Base-by-base conservation (phyloP, 495 filamentous ascomycete species). In the Letharia lupina region DNA sequence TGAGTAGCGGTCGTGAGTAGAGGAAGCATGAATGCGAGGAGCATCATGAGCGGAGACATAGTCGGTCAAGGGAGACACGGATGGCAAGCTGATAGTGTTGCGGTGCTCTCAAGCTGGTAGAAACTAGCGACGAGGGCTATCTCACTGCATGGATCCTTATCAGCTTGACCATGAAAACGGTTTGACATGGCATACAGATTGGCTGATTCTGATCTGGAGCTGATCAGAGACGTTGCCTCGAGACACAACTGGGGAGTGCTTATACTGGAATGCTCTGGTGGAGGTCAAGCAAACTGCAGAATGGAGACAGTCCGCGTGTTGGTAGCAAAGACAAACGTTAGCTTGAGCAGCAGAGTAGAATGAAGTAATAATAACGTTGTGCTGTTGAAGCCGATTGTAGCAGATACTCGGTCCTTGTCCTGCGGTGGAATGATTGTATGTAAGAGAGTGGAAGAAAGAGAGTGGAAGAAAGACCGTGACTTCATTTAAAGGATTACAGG, bases 361-460 rank as follows among this genome's bases (percentile, higher is more conserved):
- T 42, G 44, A 18, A 47, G 10, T 56, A 56, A 47, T 61, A 18
- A 45, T 28, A 61, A 16, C 10, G 10, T 61, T 45, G 52, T 15
- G 60, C 60, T 33, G n/a, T 18, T 47, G 40, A 61, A 45, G 16
- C 52, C 28, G 41, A 47, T 3, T 45, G 23, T 61, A 44, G 48
- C 52, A 48, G 20, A 63, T 63, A 31, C 33, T 52, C 45, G 15
- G 44, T 12, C 16, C 12, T 18, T n/a, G 45, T 18, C 20, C n/a
- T 63, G 31, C 28, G 39, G 15, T 52, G 15, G 6, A 35, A 37
- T 35, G 45, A 47, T 13, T 63, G 42, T 33, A 23, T 50, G 45
- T 7, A 48, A 63, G 33, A 52, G 23, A 56, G 13, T 56, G 52
- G 15, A 52, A 45, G 61, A 50, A 48, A 37, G 61, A 63, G 23